These are phyloP conservation scores for Porodaedalea pini DNA, from an alignment of 1,284 basidiomycete species.

Conservation along the genomic window DNA sequence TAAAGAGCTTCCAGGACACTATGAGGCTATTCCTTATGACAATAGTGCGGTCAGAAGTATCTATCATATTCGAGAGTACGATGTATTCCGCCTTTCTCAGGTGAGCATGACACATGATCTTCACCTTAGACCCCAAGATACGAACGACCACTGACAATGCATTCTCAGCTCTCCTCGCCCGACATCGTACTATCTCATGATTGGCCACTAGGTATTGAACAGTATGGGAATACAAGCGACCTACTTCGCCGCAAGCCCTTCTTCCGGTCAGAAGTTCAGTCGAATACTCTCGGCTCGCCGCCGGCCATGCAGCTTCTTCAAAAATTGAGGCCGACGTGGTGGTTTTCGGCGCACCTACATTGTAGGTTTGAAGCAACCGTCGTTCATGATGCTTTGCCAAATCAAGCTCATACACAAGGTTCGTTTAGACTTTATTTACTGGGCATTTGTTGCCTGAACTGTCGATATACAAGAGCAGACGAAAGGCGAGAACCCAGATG, in stretches of 20 bases:
- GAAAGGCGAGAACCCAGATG: conserved; percentile 52
- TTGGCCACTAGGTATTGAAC: conserved; percentile 89
- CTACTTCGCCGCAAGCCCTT: conserved; percentile 81
- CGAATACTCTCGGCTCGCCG: conserved; percentile 81
- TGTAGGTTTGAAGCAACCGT: conserved; percentile 76
- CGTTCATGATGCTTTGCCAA: conserved; percentile 39
- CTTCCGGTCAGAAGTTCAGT: conserved; percentile 72
- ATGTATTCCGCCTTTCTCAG: conserved; percentile 75
- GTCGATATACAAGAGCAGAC: conserved; percentile 14
- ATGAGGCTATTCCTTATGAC: conserved; percentile 71
- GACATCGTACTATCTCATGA: conserved; percentile 92
- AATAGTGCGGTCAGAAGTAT: conserved; percentile 72
- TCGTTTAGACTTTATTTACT: not conserved
- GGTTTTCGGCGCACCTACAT: conserved; percentile 96
- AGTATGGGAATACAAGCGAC: conserved; percentile 66
- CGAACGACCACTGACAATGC: conserved; percentile 10
- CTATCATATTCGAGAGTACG: conserved; percentile 90
- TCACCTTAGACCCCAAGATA: conserved; percentile 16
- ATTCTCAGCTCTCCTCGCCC: conserved; percentile 53
- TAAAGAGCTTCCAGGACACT: conserved; percentile 50
- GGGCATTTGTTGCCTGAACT: not conserved
- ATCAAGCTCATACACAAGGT: conserved; percentile 12
- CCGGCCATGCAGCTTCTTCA: conserved; percentile 79
- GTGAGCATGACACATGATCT: conserved; percentile 37
- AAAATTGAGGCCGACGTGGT: conserved; percentile 80